phyloP scores from a whole-genome alignment of 2,329 filamentous ascomycete genomes.

The Bipolaris sorokiniana region DNA sequence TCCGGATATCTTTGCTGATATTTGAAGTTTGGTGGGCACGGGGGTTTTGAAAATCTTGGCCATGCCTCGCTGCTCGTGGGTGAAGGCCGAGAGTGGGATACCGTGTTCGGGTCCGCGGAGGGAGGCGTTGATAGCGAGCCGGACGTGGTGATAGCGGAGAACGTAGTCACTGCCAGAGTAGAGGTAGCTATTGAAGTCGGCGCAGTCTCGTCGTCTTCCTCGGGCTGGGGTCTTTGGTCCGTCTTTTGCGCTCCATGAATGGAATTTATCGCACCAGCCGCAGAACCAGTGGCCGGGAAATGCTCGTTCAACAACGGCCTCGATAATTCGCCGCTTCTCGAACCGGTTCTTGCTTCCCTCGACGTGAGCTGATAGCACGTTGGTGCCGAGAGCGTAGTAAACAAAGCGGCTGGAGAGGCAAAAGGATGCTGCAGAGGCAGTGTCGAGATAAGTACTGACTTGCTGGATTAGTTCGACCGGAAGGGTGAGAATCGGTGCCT shows the following conservation, averaged over 20 bases:
- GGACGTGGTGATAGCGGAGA: constrained; percentile 39
- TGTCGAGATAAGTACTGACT: constrained; percentile 34
- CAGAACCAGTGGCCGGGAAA: constrained; percentile 45
- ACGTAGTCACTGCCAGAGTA: constrained; percentile 24
- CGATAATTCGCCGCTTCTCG: constrained; percentile 31
- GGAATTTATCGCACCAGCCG: constrained; percentile 45
- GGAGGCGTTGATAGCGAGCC: constrained; percentile 32
- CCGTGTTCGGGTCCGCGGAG: constrained; percentile 33
- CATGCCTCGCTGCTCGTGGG: constrained; percentile 13
- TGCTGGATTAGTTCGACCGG: constrained; percentile 42
- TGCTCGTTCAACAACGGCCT: constrained; percentile 39
- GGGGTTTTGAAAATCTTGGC: constrained; percentile 24
- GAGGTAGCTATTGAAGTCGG: constrained; percentile 37
- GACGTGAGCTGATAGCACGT: constrained; percentile 27
- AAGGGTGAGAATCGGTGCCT: constrained; percentile 28
- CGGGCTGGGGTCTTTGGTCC: constrained; percentile 13
- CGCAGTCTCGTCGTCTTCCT: constrained; percentile 24
- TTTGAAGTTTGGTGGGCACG: constrained; percentile 16
- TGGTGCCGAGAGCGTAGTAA: constrained; percentile 39
- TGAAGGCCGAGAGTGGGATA: constrained; percentile 27
- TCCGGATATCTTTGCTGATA: constrained; percentile 22
- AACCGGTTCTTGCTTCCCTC: constrained; percentile 20
- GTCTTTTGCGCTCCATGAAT: constrained; percentile 23
- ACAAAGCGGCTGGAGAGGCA: constrained; percentile 35
- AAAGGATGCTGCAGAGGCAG: constrained; percentile 32